Evolutionary conservation across 805 yeast species (phyloP).

Genomic region (Nakazawaea populi): DNA sequence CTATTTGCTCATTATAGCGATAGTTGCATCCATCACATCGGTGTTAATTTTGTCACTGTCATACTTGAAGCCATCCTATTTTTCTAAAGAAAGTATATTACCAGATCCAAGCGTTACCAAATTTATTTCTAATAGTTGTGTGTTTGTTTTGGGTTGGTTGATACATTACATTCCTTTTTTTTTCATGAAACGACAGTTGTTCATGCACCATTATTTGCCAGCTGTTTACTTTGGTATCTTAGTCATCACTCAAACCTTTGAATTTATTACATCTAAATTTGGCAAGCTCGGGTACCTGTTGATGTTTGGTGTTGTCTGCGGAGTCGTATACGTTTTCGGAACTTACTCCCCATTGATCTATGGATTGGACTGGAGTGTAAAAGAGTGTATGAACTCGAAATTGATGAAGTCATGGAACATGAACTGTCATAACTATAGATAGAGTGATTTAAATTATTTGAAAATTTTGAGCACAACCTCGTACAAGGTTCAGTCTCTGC

Average conservation of each 20-base stretch:
- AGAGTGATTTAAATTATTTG: background rate
- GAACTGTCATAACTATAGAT: constrained; percentile 29
- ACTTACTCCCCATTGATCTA: constrained; percentile 37
- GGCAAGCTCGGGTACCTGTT: constrained; percentile 22
- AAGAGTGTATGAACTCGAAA: constrained; percentile 30
- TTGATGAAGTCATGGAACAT: constrained; percentile 38
- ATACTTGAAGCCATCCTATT: constrained; percentile 4
- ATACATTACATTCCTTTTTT: constrained; percentile 71
- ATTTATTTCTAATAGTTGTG: background rate
- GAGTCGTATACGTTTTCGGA: constrained; percentile 16
- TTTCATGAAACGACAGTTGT: constrained; percentile 89
- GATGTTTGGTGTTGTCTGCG: constrained; percentile 17
- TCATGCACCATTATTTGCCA: constrained; percentile 91
- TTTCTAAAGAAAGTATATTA: background rate
- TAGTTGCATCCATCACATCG: constrained; percentile 20
- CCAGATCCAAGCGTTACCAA: background rate
- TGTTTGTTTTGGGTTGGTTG: constrained; percentile 10
- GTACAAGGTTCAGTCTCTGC: constrained; percentile 21
- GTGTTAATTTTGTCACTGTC: constrained; percentile 6
- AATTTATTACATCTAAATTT: constrained; percentile 29
- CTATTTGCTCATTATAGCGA: constrained; percentile 33
- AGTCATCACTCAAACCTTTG: constrained; percentile 36
- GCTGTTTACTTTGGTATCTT: constrained; percentile 72
- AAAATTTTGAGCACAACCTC: background rate
- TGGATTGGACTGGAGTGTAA: constrained; percentile 40